phyloP scores from a whole-genome alignment of 805 yeast genomes.

The Hermanozyma aechmeae region DNA sequence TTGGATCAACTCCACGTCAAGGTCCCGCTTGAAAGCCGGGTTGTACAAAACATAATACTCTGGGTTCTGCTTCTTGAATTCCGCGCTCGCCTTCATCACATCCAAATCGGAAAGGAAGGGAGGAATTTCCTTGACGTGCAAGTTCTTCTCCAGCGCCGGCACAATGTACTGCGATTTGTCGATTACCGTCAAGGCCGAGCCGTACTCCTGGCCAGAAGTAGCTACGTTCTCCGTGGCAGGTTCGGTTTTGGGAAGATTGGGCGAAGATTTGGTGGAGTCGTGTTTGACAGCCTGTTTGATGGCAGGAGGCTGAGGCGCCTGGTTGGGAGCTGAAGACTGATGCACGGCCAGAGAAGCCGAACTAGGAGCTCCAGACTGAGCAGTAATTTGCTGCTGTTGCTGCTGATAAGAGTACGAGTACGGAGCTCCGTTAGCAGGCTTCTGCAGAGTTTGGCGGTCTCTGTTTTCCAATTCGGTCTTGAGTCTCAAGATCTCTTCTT shows the following conservation, averaged over 20 bases:
- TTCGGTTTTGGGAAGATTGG: conserved; percentile 7
- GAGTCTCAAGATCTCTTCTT: conserved; percentile 80
- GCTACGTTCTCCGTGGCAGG: conserved; percentile 9
- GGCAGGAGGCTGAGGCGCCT: conserved; percentile 5
- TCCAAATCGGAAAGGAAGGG: conserved; percentile 77
- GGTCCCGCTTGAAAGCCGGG: conserved; percentile 57
- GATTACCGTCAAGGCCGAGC: conserved; percentile 24
- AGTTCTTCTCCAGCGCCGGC: conserved; percentile 34
- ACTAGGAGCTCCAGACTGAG: too few relatives aligned
- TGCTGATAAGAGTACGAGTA: conserved; percentile 24
- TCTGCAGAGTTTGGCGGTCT: conserved; percentile 46
- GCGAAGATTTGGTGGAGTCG: conserved; percentile 7
- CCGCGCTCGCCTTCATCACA: conserved; percentile 63
- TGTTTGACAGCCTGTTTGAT: conserved; percentile 4
- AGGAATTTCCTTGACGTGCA: conserved; percentile 67
- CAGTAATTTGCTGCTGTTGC: too few relatives aligned
- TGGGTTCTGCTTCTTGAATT: conserved; percentile 69
- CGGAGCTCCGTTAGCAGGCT: conserved; percentile 30
- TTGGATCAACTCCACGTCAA: conserved; percentile 83
- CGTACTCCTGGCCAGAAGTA: conserved; percentile 12
- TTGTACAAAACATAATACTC: conserved; percentile 88
- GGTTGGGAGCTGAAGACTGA: neutral
- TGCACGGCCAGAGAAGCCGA: too few relatives aligned
- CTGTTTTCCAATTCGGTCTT: conserved; percentile 79
- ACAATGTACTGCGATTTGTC: conserved; percentile 35